Evolutionary conservation across 2,329 filamentous ascomycete species (phyloP).

Genomic region (Amylocarpus encephaloides): DNA sequence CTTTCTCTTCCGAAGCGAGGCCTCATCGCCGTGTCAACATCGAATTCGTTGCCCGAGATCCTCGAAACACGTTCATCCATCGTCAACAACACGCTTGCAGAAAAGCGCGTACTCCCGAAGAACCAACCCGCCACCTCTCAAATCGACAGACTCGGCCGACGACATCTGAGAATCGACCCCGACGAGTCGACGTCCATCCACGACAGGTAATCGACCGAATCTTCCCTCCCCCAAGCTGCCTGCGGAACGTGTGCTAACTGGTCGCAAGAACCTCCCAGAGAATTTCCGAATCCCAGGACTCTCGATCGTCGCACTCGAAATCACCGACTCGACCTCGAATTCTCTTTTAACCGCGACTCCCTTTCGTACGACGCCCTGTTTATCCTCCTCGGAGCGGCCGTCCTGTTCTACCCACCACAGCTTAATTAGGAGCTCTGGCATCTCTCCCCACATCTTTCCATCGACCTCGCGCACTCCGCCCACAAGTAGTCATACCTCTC

Average conservation of each 20-base stretch:
- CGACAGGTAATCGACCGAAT: too few species aligned
- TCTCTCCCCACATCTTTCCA: background rate
- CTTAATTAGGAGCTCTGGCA: background rate
- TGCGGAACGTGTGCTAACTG: background rate
- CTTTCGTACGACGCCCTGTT: constrained; percentile 3
- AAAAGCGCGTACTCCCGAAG: background rate
- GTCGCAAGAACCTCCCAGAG: background rate
- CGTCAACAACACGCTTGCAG: background rate
- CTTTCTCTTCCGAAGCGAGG: background rate
- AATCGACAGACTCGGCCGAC: background rate
- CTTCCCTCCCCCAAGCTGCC: too few species aligned
- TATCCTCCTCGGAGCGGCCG: background rate
- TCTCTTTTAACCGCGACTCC: background rate
- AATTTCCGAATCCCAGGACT: background rate
- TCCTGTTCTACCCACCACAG: background rate
- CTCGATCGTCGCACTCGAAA: background rate
- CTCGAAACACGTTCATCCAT: background rate
- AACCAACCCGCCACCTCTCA: background rate
- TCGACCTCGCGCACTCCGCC: background rate
- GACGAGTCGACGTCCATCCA: background rate
- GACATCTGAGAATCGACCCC: background rate
- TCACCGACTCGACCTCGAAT: background rate
- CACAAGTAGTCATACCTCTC: background rate
- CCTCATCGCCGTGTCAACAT: background rate
- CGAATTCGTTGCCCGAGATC: background rate